phyloP scores from a whole-genome alignment of 1,284 basidiomycete species.

The Schizophyllum amplum region DNA sequence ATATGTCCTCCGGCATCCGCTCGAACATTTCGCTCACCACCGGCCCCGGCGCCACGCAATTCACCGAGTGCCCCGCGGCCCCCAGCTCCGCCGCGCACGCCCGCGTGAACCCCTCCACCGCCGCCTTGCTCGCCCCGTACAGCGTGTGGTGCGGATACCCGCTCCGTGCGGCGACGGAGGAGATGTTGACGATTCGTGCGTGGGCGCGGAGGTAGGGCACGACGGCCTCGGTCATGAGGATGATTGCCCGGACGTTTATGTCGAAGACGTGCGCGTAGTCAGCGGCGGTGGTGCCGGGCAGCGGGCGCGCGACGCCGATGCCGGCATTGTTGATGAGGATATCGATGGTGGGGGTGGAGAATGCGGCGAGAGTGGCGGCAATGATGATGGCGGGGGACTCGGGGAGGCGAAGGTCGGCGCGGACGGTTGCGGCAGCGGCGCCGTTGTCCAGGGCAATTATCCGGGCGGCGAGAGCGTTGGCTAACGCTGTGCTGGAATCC shows the following conservation, averaged over 20 bases:
- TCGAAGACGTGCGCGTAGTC: background rate
- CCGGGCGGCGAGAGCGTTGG: background rate
- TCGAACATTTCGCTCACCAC: background rate
- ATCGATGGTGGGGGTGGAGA: background rate
- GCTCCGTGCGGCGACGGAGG: background rate
- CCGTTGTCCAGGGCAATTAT: background rate
- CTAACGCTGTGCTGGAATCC: background rate
- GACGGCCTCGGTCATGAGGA: background rate
- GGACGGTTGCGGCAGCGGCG: background rate
- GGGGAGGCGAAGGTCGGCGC: background rate
- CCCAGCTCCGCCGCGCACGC: background rate
- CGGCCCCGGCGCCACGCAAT: background rate
- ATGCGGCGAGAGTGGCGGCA: background rate
- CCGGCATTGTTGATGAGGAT: background rate
- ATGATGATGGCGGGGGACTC: background rate
- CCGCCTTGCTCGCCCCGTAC: background rate
- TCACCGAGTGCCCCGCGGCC: background rate
- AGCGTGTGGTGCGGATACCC: background rate
- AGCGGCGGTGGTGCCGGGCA: background rate
- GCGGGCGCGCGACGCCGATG: background rate
- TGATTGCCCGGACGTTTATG: background rate
- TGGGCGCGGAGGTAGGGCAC: background rate
- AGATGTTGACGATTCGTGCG: background rate
- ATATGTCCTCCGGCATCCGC: background rate
- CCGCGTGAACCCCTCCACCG: background rate